Percentiles rank a stretch among this genome's conserved stretches.
phyloP scores from a whole-genome alignment of 176 grass and related monocot genomes.

The Lolium perenne region DNA sequence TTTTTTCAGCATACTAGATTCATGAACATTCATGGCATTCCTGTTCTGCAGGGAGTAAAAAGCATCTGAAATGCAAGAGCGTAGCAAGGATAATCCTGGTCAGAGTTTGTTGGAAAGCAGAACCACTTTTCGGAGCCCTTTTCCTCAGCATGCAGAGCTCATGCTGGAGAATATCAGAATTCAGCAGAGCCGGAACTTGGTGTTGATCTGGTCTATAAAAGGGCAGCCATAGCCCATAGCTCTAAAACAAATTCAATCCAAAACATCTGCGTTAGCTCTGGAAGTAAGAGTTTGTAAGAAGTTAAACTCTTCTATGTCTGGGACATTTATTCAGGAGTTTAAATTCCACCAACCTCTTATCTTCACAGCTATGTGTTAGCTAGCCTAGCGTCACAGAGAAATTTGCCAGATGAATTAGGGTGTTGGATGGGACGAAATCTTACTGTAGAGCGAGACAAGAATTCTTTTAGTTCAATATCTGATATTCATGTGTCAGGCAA shows the following conservation, averaged over 20 bases:
- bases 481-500: constrained; percentile 33
- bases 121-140: not conserved
- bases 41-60: not conserved
- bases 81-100: not conserved
- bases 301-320: constrained; percentile 43
- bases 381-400: not conserved
- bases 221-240: not conserved
- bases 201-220: constrained; percentile 47
- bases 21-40: not conserved
- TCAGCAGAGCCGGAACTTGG: not conserved
- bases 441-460: not conserved
- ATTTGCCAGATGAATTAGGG: constrained; percentile 44
- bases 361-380: not conserved
- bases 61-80: constrained; percentile 22
- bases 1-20: not conserved
- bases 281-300: constrained; percentile 64
- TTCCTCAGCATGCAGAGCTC: constrained; percentile 34
- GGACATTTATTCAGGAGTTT: constrained; percentile 34
- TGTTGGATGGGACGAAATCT: constrained; percentile 52
- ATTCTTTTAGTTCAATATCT: constrained; percentile 66
- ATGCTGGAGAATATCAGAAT: constrained; percentile 16
- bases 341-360: constrained; percentile 58
- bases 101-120: constrained; percentile 51
- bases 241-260: not conserved
- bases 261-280: constrained; percentile 14